Evolutionary conservation across 371 early-diverging fungal species (phyloP).

Genomic region (Mortierella sp.): DNA sequence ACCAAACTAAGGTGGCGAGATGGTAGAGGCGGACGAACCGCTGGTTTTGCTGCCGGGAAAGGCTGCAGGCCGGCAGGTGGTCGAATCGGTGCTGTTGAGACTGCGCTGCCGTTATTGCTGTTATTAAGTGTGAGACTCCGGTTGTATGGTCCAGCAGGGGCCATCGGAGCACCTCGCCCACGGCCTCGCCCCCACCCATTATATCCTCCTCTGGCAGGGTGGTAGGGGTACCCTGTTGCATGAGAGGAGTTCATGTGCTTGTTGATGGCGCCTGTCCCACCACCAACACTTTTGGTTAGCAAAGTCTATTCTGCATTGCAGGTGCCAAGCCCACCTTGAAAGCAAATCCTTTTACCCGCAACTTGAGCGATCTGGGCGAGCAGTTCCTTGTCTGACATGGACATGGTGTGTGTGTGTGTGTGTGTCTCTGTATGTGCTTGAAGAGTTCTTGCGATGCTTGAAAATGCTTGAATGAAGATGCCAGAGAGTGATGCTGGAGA

Average conservation of each 20-base stretch:
- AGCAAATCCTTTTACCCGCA: slow-evolving; percentile 19
- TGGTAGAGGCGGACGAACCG: slow-evolving; percentile 10
- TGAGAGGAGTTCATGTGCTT: slow-evolving; percentile 40
- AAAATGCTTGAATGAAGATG: no score
- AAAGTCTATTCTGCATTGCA: neutral
- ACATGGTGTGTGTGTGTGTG: neutral
- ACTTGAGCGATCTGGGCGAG: slow-evolving; percentile 51
- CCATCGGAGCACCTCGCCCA: slow-evolving; percentile 8
- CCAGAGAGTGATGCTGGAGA: no score
- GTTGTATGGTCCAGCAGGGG: slow-evolving; percentile 20
- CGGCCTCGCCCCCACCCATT: slow-evolving; percentile 27
- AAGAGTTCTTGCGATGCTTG: no score
- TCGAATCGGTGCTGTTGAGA: neutral
- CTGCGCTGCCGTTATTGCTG: neutral
- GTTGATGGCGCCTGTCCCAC: slow-evolving; percentile 37
- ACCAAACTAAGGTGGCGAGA: slow-evolving; percentile 42
- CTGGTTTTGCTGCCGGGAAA: neutral
- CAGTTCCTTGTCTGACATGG: slow-evolving; percentile 50
- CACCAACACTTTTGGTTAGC: neutral
- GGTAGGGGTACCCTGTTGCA: neutral
- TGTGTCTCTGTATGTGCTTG: no score
- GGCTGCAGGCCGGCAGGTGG: slow-evolving; percentile 1
- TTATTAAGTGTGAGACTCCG: slow-evolving; percentile 40
- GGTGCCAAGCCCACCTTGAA: neutral
- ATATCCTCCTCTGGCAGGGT: slow-evolving; percentile 16